phyloP scores from a whole-genome alignment of 2,329 filamentous ascomycete genomes.

The Karstenula rhodostoma region DNA sequence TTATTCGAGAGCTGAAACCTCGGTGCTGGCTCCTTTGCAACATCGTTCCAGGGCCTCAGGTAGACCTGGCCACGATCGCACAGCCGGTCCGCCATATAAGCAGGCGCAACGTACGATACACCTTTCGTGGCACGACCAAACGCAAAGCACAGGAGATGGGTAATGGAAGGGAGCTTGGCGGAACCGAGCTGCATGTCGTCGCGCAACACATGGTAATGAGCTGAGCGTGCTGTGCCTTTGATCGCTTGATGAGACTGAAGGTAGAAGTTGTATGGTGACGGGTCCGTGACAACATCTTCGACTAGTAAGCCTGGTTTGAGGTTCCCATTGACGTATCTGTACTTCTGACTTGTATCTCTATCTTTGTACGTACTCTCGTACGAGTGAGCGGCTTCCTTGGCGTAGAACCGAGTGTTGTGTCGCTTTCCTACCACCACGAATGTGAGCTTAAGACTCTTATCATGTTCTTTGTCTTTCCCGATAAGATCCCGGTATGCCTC shows the following conservation, averaged over 20 bases:
- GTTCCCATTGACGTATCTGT: conserved; percentile 24
- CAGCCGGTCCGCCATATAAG: conserved; percentile 31
- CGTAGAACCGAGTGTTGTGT: conserved; percentile 40
- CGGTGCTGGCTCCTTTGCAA: too few relatives aligned
- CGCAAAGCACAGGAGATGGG: neutral
- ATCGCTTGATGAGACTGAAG: conserved; percentile 39
- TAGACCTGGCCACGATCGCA: conserved; percentile 40
- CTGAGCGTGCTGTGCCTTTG: conserved; percentile 36
- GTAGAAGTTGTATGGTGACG: conserved; percentile 40
- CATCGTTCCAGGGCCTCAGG: conserved; percentile 16
- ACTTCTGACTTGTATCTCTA: too few relatives aligned
- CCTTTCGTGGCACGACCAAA: neutral
- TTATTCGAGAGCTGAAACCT: too few relatives aligned
- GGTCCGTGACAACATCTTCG: conserved; percentile 33
- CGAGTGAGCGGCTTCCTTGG: too few relatives aligned
- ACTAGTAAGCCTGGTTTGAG: conserved; percentile 35
- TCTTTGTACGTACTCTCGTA: too few relatives aligned
- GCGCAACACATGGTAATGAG: conserved; percentile 42
- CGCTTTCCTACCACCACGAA: conserved; percentile 42
- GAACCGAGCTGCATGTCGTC: neutral
- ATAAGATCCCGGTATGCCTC: neutral
- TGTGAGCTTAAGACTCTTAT: neutral
- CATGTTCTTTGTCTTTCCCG: neutral
- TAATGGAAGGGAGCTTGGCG: neutral
- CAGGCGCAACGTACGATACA: conserved; percentile 15